Evolutionary conservation across 345 rosid genomes (phyloP).

Genomic region (Salix caprea): DNA sequence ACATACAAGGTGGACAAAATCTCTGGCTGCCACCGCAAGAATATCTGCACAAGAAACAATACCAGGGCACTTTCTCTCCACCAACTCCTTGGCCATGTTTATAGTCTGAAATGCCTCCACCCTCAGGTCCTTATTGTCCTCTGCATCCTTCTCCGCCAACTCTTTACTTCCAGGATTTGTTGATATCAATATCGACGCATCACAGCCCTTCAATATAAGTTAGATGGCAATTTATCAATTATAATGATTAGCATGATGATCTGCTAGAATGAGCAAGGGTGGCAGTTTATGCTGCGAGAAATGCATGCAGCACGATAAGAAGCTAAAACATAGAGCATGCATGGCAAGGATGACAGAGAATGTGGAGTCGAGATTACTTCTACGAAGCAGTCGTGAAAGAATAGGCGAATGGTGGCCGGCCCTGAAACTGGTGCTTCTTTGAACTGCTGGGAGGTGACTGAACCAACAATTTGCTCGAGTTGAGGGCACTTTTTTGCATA

Average conservation of each 20-base stretch:
- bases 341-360: background rate
- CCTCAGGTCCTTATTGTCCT: constrained; percentile 59
- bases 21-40: constrained; percentile 82
- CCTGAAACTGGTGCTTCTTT: constrained; percentile 67
- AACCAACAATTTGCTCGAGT: constrained; percentile 61
- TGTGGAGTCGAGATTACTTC: constrained; percentile 37
- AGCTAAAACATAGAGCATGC: constrained; percentile 5
- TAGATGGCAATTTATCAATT: background rate
- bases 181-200: constrained; percentile 66
- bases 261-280: background rate
- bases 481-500: constrained; percentile 74
- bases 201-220: constrained; percentile 62
- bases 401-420: constrained; percentile 85
- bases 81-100: constrained; percentile 57
- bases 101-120: constrained; percentile 60
- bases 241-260: background rate
- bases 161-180: constrained; percentile 52
- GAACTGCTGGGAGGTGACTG: constrained; percentile 66
- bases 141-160: constrained; percentile 75
- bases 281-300: background rate
- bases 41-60: constrained; percentile 85
- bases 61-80: constrained; percentile 77
- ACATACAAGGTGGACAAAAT: constrained; percentile 59
- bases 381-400: constrained; percentile 96
- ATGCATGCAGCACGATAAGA: background rate